phyloP scores from a whole-genome alignment of 345 rosid species.

The Arabidopsis suecica region DNA sequence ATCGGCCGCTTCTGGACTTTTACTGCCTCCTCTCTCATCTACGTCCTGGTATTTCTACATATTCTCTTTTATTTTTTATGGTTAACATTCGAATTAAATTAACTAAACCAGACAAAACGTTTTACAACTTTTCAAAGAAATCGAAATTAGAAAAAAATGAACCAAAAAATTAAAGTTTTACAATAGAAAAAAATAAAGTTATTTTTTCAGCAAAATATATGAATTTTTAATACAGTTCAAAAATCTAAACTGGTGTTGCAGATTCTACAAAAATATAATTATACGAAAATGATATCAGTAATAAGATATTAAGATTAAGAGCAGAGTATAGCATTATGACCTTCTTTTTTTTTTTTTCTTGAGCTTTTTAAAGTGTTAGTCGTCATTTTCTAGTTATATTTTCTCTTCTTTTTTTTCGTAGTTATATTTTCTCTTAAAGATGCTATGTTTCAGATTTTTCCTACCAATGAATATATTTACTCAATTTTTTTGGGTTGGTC shows the following conservation, averaged over 20 bases:
- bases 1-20: conserved; percentile 96
- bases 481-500: background rate
- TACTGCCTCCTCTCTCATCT: conserved; percentile 82
- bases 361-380: background rate
- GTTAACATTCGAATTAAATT: background rate
- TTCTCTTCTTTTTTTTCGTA: background rate
- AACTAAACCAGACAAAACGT: background rate
- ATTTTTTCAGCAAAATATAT: background rate
- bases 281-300: background rate
- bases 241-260: background rate
- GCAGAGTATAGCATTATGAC: background rate
- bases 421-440: background rate
- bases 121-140: background rate
- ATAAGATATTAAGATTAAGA: background rate
- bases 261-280: too few species aligned
- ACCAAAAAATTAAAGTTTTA: background rate
- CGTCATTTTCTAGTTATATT: background rate
- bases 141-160: background rate
- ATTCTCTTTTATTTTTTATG: background rate
- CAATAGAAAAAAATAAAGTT: background rate
- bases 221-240: background rate
- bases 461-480: background rate
- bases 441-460: background rate
- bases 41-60: conserved; percentile 58
- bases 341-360: background rate